These are phyloP conservation scores for Kurtzmaniella fragi DNA, from an alignment of 805 yeast genomes.

Conservation along the genomic window DNA sequence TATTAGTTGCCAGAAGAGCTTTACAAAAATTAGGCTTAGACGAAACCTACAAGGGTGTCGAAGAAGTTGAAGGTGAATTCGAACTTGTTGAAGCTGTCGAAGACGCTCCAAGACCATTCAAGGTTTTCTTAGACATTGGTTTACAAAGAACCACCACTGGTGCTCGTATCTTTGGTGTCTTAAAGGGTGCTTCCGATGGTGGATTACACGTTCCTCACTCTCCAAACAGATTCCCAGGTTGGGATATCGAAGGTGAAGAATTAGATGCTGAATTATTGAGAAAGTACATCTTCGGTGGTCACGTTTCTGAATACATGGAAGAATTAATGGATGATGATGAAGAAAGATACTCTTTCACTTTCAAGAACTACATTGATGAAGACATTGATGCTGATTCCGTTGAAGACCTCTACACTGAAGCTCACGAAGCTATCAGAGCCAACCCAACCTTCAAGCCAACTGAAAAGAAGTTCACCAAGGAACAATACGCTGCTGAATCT, in stretches of 20 bases:
- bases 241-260: conserved; percentile 98
- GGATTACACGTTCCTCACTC: conserved; percentile 99
- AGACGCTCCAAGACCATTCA: conserved; percentile 99
- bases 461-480: conserved; percentile 92
- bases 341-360: conserved; percentile 95
- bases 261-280: conserved; percentile 95
- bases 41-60: conserved; percentile 97
- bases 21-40: conserved; percentile 96
- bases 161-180: conserved; percentile 99
- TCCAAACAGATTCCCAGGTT: conserved; percentile 99
- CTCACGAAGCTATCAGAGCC: conserved; percentile 94
- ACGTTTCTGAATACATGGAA: conserved; percentile 99
- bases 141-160: conserved; percentile 99
- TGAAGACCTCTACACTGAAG: conserved; percentile 92
- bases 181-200: conserved; percentile 99
- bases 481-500: conserved; percentile 95
- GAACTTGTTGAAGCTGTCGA: conserved; percentile 98
- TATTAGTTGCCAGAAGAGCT: conserved; percentile 98
- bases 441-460: conserved; percentile 91
- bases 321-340: conserved; percentile 99
- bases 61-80: conserved; percentile 99
- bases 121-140: conserved; percentile 98
- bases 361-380: conserved; percentile 94
- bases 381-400: conserved; percentile 95
- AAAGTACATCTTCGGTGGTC: conserved; percentile 99